Base-by-base conservation (phyloP, 352 stramenopile genomes). In the Globisporangium emineosum region DNA sequence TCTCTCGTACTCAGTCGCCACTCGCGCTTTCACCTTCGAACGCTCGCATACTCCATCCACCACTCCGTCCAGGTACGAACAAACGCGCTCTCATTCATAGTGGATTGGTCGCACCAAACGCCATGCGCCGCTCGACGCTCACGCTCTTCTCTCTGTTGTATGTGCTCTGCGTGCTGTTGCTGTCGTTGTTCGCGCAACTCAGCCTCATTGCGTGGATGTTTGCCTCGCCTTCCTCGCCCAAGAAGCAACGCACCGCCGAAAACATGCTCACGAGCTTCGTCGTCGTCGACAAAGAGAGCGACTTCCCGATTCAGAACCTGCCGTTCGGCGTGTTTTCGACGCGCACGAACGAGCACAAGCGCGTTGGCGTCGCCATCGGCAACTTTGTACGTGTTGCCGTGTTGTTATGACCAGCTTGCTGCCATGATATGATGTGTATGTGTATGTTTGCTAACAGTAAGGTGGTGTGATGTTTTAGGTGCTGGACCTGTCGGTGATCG, bases 291-390 rank as follows among this genome's bases (percentile, higher is more conserved):
- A 47, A 75, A 35, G 77, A 89, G 42, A 78, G 71, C 64, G 83
- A 98, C 73, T 99, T 99, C 68, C 89, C 95, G 27, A 84, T 98
- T 57, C 80, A 96, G 64, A 99, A 99, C 78, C 80, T 99, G 59
- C 96, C 96, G 21, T 98, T 98, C 79, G 95, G 96, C 49, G 78
- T 98, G 17, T 98, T 97, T 72, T 97, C 88, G 29, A 86, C 78
- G 65, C 80, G 77, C 58, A 84, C 60, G 60, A 88, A 74, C 71
- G 73, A 78, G 55, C 79, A 84, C 68, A 83, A 73, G 60, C 85
- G 89, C 69, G 71, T 93, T 32, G 89, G 89, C 68, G 88, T 94
- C 32, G 86, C 88, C 66, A 93, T 97, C 54, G 87, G 87, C 62
- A 75, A 90, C 60, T 83, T 81, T 62, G 81, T 92, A 71, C 51